A percentile compares a stretch with the other conserved stretches of the same genome.
phyloP scores from a whole-genome alignment of 805 yeast species.

The Kodamaea laetipori region DNA sequence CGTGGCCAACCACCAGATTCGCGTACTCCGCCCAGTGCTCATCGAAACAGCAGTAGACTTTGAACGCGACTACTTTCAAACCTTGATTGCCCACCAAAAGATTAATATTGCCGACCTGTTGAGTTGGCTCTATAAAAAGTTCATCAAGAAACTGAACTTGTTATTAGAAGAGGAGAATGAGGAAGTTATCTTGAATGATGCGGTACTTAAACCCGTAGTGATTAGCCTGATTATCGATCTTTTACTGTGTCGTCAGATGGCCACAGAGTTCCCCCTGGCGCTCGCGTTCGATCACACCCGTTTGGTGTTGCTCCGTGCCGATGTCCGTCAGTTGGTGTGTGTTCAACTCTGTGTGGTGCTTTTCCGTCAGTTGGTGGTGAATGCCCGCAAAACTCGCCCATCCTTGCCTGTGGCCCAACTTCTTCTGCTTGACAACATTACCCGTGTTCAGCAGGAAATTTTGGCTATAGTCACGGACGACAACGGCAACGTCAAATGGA shows the following conservation, averaged over 20 bases:
- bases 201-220: constrained; percentile 38
- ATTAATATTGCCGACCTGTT: constrained; percentile 60
- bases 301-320: constrained; percentile 75
- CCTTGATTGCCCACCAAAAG: constrained; percentile 54
- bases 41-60: constrained; percentile 86
- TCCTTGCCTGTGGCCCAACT: constrained; percentile 25
- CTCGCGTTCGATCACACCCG: constrained; percentile 84
- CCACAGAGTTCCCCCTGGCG: constrained; percentile 78
- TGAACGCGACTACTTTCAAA: constrained; percentile 79
- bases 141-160: constrained; percentile 21
- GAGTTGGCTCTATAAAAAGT: constrained; percentile 60
- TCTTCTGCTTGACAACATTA: constrained; percentile 38
- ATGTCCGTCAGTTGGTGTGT: constrained; percentile 82
- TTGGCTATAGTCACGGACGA: constrained; percentile 81
- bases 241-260: constrained; percentile 78
- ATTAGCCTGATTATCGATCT: constrained; percentile 60
- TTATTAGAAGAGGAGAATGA: constrained; percentile 16
- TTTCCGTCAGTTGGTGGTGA: constrained; percentile 63
- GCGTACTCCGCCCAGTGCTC: constrained; percentile 79
- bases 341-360: constrained; percentile 70
- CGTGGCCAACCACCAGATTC: constrained; percentile 91
- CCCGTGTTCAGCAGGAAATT: constrained; percentile 65
- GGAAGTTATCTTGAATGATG: constrained; percentile 18
- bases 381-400: constrained; percentile 19
- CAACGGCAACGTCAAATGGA: constrained; percentile 88